Base-by-base conservation (phyloP, 768 basidiomycete species). In the Suillus cothurnatus region DNA sequence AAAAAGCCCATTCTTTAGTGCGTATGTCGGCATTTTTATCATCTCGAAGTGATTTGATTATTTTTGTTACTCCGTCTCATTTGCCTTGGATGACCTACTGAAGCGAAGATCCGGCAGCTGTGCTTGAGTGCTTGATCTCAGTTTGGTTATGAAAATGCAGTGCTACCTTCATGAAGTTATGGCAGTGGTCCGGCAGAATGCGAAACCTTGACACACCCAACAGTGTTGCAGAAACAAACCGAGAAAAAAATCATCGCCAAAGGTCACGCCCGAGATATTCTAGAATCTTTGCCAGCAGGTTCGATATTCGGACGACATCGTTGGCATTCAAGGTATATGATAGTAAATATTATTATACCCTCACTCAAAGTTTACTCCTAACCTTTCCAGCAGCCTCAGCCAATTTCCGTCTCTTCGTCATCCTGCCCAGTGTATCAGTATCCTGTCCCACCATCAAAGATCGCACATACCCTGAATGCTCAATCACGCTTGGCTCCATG, bases 401-500 rank as follows among this genome's bases (percentile, higher is more conserved):
- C 15, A 76, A 68, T 50, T 71, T 70, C 58, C 74, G 74, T 17
- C 74, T 71, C 57, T 76, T 76, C 61, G 76, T 74, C 62, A 76
- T 78, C 34, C 75, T 76, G 23, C 6, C 17, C 11, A 49, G 43
- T 43, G 36, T 55, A 49, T 72, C 70, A 58, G 3, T 52, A 39
- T 8, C 23, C 6, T 43, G 55, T 43, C 31, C 31, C 50, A 21
- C 21, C 34, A 34, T 36, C 43, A 60, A 41, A 34, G 60, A 21
- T 32, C 19, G 19, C 36, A 80, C 91, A 80, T 77, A 93, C 92
- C 92, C 92, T 59, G 91, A 92, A 76, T 93, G 92, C 63, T 80
- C 76, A 49, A 93, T 83, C 15, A 77, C 73, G 17, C 87, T 88
- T 14, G 92, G 91, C 28, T 84, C 87, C 70, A 86, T 82, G 73